These are phyloP conservation scores for Arachnomyces sp. DNA, from an alignment of 2,329 filamentous ascomycete genomes.

Conservation along the genomic window DNA sequence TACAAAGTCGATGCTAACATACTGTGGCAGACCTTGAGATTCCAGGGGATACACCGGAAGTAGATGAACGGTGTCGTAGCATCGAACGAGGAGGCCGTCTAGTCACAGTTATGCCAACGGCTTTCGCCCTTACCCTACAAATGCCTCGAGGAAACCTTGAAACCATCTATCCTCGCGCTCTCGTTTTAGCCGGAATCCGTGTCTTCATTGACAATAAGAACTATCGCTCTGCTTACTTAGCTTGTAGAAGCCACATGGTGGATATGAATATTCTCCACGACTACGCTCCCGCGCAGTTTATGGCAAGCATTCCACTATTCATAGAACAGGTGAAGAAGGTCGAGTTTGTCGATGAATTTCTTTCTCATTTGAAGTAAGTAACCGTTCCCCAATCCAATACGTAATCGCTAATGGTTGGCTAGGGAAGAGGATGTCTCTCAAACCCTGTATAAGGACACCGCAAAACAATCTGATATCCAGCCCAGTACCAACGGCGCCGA, in stretches of 20 bases:
- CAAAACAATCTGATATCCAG: conserved; percentile 39
- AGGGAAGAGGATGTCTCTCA: conserved; percentile 85
- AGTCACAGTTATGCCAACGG: conserved; percentile 81
- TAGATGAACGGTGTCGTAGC: conserved; percentile 82
- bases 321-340: conserved; percentile 76
- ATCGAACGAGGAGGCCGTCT: conserved; percentile 84
- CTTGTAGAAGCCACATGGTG: conserved; percentile 86
- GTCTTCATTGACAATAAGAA: conserved; percentile 70
- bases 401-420: conserved; percentile 12
- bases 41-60: conserved; percentile 80
- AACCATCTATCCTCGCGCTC: conserved; percentile 84
- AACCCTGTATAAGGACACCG: conserved; percentile 88
- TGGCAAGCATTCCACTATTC: conserved; percentile 67
- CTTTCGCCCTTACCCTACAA: conserved; percentile 78
- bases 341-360: conserved; percentile 79
- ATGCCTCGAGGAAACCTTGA: conserved; percentile 96
- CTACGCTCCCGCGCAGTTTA: conserved; percentile 79
- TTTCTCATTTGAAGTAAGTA: conserved; percentile 70
- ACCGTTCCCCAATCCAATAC: background rate
- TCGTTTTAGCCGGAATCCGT: conserved; percentile 86
- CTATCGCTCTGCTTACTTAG: conserved; percentile 75
- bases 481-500: conserved; percentile 17
- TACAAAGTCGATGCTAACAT: conserved; percentile 9
- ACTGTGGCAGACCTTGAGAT: conserved; percentile 63
- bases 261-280: conserved; percentile 98